Base-by-base conservation (phyloP, 2,329 filamentous ascomycete genomes). In the Calonectria henricotiae region DNA sequence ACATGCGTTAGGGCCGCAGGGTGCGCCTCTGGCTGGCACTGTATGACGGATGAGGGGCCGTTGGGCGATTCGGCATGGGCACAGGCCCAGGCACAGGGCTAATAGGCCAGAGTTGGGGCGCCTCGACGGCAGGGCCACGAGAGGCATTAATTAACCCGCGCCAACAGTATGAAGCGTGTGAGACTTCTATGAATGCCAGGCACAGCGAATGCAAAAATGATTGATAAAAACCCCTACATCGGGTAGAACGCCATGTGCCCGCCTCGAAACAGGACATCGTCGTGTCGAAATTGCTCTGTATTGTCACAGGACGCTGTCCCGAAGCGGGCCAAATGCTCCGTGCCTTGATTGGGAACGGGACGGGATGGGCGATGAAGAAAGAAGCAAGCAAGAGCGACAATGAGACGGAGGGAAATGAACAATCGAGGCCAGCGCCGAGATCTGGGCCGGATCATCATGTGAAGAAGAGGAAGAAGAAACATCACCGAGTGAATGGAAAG, bases 41-140 rank as follows among this genome's bases (percentile, higher is more conserved):
- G 65, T 74, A 69, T 37, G 63, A 75, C 63, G 44, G 49, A 41
- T 30, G 63, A 44, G 39, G 54, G 46, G 67, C 30, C 68, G 67
- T 62, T 69, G 61, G 69, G 51, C 67, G 60, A 62, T 68, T 60
- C 39, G 32, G 43, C 35, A 54, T 44, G 60, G 35, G 46, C 43
- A 64, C 61, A 46, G 60, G 54, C 37, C 54, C 54, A 64, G 35
- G 46, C 43, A 64, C 61, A 46, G 60, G 54, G 46, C 54, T 25
- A 62, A 55, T 62, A 62, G 54, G 32, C 30, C 51, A 23, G 32
- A 25, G 27, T 66, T 11, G 27, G 44, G 35, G 9, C 67, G 67
- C 51, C 32, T 39, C 41, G 62, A 43, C 37, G 27, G 30, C 51
- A 20, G 58, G 54, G 55, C 27, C 39, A 27, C 39, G 25, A 25